Evolutionary conservation across 78 protist genomes (phyloP).

Genomic region (Chrysochromulina tobinii): DNA sequence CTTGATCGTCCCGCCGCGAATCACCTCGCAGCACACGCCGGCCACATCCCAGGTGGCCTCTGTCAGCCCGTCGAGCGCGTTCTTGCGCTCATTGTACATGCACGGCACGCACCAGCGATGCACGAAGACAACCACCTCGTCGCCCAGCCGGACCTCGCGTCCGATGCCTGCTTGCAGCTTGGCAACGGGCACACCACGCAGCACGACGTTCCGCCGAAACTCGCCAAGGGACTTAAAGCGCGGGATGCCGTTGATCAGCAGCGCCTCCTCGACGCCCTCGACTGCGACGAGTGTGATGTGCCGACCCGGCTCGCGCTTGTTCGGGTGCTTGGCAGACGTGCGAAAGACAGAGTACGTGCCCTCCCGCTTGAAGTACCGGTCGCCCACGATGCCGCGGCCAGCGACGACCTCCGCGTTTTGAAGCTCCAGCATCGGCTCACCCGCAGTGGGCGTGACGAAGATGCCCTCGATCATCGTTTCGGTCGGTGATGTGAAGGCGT

Average conservation of each 20-base stretch:
- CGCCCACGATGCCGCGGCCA: not conserved
- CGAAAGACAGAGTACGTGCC: not conserved
- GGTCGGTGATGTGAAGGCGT: too few relatives aligned
- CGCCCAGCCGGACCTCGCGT: not conserved
- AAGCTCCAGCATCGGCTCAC: not conserved
- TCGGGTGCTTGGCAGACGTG: not conserved
- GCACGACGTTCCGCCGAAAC: not conserved
- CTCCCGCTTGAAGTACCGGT: not conserved
- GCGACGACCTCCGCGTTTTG: not conserved
- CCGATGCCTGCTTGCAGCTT: not conserved
- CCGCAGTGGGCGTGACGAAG: too few relatives aligned
- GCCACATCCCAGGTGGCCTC: not conserved
- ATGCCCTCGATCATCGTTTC: too few relatives aligned
- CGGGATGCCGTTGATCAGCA: not conserved
- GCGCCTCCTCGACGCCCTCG: not conserved
- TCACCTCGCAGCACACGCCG: not conserved
- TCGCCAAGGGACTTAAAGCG: not conserved
- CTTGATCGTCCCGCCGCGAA: not conserved
- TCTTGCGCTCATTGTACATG: not conserved
- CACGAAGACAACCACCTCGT: not conserved
- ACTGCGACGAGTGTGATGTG: not conserved
- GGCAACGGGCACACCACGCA: not conserved
- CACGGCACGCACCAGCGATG: not conserved
- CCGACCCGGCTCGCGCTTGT: constrained; percentile 1
- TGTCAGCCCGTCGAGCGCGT: not conserved